Evolutionary conservation across 139 green algal species (phyloP), one percentile per base, ranked within the genome.

Genomic region (Volvox africanus): DNA sequence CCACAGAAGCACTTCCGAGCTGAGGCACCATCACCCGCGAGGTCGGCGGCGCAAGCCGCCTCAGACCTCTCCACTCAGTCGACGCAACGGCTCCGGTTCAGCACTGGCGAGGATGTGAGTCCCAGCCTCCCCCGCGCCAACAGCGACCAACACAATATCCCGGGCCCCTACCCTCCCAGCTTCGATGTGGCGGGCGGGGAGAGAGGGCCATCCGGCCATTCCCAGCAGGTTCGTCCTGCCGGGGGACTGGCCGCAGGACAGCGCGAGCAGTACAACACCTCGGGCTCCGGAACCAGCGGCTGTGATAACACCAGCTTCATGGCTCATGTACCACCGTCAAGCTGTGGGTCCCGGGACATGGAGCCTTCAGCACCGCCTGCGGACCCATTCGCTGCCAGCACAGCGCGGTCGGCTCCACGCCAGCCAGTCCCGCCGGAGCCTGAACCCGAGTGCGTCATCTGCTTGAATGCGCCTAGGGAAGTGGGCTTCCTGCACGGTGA

Each of bases 401-500:
- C 75, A 19, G 9, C 32, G 30, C 1, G 6, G 11, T 1, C 30
- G 55, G 20, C 37, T n/a, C 85, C 3, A 18, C 69, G 14, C 21
- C 86, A 55, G 50, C 50, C 30, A 32, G 3, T 77, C 13, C 62
- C 80, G 78, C 50, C 71, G n/a, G 75, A 77, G 12, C 17, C 61
- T 11, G 92, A 94, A 28, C 28, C 32, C 21, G 76, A 90, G 36
- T 94, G 92, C 79, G 77, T 94, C n/a, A 93, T 94, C 62, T 94
- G 92, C 73, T 50, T 94, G 37, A 83, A 26, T 18, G 81, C 68
- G 2, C 50, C 89, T 26, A 88, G 79, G 82, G 33, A 88, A 80
- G 89, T 92, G 1, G 92, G 92, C 33, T 88, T 93, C 44, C 89
- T 94, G 88, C 92, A 94, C 80, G 92, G 92, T 30, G 61, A 91